phyloP scores from a whole-genome alignment of 805 yeast genomes.

The Yarrowia phangngaensis region DNA sequence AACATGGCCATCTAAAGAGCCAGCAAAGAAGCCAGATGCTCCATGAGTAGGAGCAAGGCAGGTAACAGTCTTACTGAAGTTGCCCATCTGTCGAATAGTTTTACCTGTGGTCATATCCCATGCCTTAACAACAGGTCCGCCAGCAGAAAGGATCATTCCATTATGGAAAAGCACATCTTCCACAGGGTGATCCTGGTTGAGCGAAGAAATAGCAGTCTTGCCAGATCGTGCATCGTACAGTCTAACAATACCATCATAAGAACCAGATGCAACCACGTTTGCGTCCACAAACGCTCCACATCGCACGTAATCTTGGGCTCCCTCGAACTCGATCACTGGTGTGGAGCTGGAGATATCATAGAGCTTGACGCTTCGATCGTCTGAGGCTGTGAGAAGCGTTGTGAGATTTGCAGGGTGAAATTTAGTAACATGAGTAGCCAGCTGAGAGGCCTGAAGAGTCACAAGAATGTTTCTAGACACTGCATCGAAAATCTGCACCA shows the following conservation, averaged over 20 bases:
- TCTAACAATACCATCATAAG: conserved; percentile 84
- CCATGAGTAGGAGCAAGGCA: conserved; percentile 58
- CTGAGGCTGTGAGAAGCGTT: conserved; percentile 80
- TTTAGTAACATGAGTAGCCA: conserved; percentile 90
- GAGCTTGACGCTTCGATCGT: conserved; percentile 79
- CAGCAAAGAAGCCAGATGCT: conserved; percentile 73
- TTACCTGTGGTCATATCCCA: conserved; percentile 90
- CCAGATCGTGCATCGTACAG: conserved; percentile 72
- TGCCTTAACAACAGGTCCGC: conserved; percentile 75
- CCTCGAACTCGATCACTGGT: conserved; percentile 67
- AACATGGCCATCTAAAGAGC: conserved; percentile 95
- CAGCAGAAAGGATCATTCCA: conserved; percentile 75
- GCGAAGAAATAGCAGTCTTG: conserved; percentile 55
- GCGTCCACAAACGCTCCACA: conserved; percentile 76
- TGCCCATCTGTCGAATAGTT: conserved; percentile 63
- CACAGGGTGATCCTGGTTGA: conserved; percentile 75
- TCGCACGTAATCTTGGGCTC: conserved; percentile 85
- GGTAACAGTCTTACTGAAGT: conserved; percentile 92
- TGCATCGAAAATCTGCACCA: conserved; percentile 87
- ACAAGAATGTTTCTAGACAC: conserved; percentile 73
- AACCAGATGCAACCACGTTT: conserved; percentile 83
- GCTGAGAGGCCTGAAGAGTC: conserved; percentile 74
- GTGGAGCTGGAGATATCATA: conserved; percentile 83
- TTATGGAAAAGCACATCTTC: conserved; percentile 76
- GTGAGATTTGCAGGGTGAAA: conserved; percentile 78